These are phyloP conservation scores for Sphagnum tenellum DNA, from an alignment of 225 moss, liverwort and hornwort species.

Conservation along the genomic window DNA sequence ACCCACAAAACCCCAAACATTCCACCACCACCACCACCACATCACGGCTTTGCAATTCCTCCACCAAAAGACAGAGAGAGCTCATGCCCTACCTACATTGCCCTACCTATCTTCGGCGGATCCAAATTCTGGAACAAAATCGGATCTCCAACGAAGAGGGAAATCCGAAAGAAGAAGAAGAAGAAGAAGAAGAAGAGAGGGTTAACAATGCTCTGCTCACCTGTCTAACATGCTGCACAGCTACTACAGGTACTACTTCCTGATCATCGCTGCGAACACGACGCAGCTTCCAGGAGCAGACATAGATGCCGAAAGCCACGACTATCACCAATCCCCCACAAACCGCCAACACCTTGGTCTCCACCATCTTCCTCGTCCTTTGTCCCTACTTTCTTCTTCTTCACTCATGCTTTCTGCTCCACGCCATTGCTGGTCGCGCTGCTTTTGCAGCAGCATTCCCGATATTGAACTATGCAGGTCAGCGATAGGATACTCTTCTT, in stretches of 20 bases:
- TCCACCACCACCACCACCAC: neutral
- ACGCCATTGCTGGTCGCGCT: too few species aligned
- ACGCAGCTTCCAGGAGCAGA: conserved; percentile 15
- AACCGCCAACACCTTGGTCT: conserved; percentile 20
- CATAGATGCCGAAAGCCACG: conserved; percentile 31
- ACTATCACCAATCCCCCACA: conserved; percentile 30
- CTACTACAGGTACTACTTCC: neutral
- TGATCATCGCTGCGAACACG: conserved; percentile 3
- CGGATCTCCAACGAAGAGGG: too few species aligned
- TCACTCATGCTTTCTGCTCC: too few species aligned
- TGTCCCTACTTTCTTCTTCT: neutral
- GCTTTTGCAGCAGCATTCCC: too few species aligned
- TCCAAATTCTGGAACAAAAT: too few species aligned
- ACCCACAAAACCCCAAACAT: neutral
- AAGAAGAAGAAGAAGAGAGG: too few species aligned
- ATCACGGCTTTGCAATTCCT: neutral
- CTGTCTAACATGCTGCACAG: neutral
- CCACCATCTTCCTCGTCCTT: conserved; percentile 29
- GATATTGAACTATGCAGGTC: too few species aligned
- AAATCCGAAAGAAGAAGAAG: too few species aligned
- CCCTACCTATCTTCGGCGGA: too few species aligned
- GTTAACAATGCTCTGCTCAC: neutral
- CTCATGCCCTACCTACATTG: too few species aligned
- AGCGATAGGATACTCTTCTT: too few species aligned
- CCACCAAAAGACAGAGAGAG: neutral